Conservation (phyloP, 495 filamentous ascomycete species). For the Aspergillus nanangensis region DNA sequence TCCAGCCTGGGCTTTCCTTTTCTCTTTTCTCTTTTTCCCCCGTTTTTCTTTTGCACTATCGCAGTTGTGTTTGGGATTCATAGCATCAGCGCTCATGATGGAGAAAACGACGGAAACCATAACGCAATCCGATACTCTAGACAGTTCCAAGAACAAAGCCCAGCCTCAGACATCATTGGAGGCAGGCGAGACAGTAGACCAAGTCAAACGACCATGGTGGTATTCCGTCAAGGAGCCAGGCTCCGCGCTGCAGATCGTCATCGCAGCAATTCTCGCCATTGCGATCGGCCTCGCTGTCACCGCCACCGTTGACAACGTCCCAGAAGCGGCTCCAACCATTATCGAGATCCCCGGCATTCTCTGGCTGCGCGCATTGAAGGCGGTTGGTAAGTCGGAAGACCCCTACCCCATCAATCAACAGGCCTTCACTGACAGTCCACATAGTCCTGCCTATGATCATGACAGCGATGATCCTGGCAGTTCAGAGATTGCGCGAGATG, state of each 20-base stretch:
- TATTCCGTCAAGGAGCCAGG: conserved; percentile 6
- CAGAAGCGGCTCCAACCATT: conserved; percentile 4
- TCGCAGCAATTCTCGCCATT: conserved; percentile 5
- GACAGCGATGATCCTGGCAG: conserved; percentile 9
- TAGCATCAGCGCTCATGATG: background rate
- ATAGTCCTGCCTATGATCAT: conserved; percentile 9
- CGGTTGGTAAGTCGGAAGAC: conserved; percentile 1
- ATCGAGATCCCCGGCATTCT: conserved; percentile 6
- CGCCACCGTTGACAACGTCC: conserved; percentile 7
- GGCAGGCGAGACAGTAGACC: background rate
- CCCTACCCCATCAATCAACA: background rate
- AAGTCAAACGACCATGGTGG: conserved; percentile 7
- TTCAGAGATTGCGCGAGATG: conserved; percentile 7
- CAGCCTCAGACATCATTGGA: background rate
- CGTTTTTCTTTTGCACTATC: too few relatives aligned
- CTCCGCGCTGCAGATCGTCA: conserved; percentile 8
- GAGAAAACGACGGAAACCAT: background rate
- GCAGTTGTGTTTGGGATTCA: too few relatives aligned
- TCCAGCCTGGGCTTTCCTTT: background rate
- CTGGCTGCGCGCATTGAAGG: conserved; percentile 7
- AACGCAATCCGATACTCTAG: background rate
- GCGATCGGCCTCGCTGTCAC: conserved; percentile 6
- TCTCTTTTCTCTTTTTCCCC: background rate
- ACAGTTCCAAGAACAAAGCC: background rate
- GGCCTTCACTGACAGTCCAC: background rate